phyloP scores from a whole-genome alignment of 106 monocot species.

The Triglochin maritima region DNA sequence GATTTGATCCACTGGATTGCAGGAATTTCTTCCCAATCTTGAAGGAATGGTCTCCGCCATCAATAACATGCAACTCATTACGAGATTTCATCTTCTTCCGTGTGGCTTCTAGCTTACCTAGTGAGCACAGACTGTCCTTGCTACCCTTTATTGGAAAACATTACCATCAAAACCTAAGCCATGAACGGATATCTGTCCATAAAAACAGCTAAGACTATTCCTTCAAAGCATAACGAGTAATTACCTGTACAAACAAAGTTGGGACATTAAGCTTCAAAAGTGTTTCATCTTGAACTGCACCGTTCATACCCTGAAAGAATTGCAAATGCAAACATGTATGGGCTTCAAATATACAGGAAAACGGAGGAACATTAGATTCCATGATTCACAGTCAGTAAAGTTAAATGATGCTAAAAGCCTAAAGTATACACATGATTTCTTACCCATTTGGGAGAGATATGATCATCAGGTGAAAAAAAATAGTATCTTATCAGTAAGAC shows the following conservation, averaged over 20 bases:
- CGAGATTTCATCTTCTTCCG: slow-evolving; percentile 63
- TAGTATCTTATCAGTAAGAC: no score
- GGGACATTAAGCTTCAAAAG: slow-evolving; percentile 55
- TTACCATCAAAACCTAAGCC: no score
- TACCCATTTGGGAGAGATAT: no score
- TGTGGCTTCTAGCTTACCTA: slow-evolving; percentile 48
- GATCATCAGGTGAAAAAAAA: no score
- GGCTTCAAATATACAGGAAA: background rate
- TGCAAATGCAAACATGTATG: background rate
- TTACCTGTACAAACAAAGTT: slow-evolving; percentile 82
- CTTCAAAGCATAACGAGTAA: background rate
- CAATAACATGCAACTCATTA: slow-evolving; percentile 62
- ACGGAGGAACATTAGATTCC: background rate
- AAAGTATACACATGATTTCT: no score
- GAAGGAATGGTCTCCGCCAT: slow-evolving; percentile 84
- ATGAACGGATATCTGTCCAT: background rate
- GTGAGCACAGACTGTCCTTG: slow-evolving; percentile 68
- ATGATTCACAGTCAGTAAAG: background rate
- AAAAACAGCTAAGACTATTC: background rate
- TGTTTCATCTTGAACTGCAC: slow-evolving; percentile 57
- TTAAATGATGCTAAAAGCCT: no score
- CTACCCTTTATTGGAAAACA: slow-evolving; percentile 42
- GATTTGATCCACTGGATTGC: slow-evolving; percentile 38
- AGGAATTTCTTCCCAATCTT: slow-evolving; percentile 72
- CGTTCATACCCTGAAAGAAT: slow-evolving; percentile 51